Percentiles rank a stretch among this genome's conserved stretches.
Evolutionary conservation across 2,329 filamentous ascomycete genomes (phyloP).

Genomic region (Tolypocladium endophyticum): DNA sequence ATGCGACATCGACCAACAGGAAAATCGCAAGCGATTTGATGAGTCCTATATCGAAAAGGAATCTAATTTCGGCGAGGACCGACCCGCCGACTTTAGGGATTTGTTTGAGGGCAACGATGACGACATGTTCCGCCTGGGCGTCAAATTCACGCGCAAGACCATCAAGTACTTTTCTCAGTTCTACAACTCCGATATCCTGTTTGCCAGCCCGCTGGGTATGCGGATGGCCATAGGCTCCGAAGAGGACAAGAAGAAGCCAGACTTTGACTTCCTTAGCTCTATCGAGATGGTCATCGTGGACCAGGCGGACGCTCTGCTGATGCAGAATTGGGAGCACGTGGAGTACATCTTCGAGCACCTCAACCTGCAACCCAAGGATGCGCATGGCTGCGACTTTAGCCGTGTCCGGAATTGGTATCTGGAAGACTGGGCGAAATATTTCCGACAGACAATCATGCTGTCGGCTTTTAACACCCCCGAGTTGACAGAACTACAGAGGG

Average conservation of each 20-base stretch:
- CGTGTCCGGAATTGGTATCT: conserved; percentile 87
- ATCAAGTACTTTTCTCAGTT: conserved; percentile 93
- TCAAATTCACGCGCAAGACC: conserved; percentile 95
- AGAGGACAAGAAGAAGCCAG: conserved; percentile 48
- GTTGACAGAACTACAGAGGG: conserved; percentile 67
- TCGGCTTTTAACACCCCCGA: conserved; percentile 82
- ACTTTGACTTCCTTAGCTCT: conserved; percentile 86
- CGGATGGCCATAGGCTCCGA: conserved; percentile 83
- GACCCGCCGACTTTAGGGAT: conserved; percentile 77
- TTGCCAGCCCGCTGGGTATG: conserved; percentile 82
- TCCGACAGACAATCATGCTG: conserved; percentile 78
- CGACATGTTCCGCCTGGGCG: conserved; percentile 90
- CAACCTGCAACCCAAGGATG: conserved; percentile 79
- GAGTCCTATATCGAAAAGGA: conserved; percentile 67
- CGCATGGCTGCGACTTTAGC: conserved; percentile 88
- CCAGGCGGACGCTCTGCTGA: conserved; percentile 83
- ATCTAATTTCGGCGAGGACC: conserved; percentile 54
- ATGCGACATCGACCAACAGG: conserved; percentile 78
- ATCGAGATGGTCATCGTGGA: conserved; percentile 87
- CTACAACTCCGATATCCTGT: conserved; percentile 90
- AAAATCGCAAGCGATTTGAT: conserved; percentile 87
- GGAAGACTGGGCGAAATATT: conserved; percentile 69
- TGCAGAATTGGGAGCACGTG: conserved; percentile 98
- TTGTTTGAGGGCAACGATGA: conserved; percentile 93
- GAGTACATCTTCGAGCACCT: conserved; percentile 86